Evolutionary conservation across 805 yeast genomes (phyloP).

Genomic region (Candida maris): DNA sequence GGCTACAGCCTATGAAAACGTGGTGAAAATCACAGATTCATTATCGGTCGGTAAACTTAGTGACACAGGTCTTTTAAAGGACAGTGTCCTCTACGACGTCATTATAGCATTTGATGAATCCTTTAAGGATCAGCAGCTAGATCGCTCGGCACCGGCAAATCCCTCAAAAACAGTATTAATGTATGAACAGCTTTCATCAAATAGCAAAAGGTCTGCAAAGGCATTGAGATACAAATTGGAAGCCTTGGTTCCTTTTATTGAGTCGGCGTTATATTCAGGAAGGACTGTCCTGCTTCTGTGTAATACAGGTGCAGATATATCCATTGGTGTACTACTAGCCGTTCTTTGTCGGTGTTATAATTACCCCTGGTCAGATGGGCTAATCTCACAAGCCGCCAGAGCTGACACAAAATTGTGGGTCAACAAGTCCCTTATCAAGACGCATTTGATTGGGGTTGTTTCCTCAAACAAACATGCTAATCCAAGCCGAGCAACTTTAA

Average conservation of each 20-base stretch:
- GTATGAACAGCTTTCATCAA: conserved; percentile 19
- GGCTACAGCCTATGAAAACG: conserved; percentile 1
- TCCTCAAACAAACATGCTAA: conserved; percentile 47
- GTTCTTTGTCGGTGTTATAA: conserved; percentile 44
- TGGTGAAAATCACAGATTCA: conserved; percentile 7
- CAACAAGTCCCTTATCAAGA: conserved; percentile 31
- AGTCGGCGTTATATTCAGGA: conserved; percentile 8
- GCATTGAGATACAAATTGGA: conserved; percentile 49
- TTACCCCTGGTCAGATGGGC: conserved; percentile 2
- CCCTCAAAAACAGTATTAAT: conserved; percentile 17
- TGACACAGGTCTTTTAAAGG: neutral
- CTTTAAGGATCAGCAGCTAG: conserved; percentile 1
- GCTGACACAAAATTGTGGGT: conserved; percentile 1
- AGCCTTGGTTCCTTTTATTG: conserved; percentile 32
- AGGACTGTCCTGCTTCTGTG: conserved; percentile 46
- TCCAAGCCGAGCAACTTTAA: conserved; percentile 76
- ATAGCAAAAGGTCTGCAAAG: conserved; percentile 64
- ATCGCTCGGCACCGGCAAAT: neutral
- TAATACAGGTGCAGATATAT: conserved; percentile 62
- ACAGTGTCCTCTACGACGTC: conserved; percentile 24
- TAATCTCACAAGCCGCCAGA: neutral
- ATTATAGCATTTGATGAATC: conserved; percentile 18
- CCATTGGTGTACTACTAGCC: conserved; percentile 56
- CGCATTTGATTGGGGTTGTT: conserved; percentile 50
- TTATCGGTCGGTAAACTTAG: conserved; percentile 10